Evolutionary conservation across 139 green algal genomes (phyloP).

Genomic region (Tetraselmis chui): DNA sequence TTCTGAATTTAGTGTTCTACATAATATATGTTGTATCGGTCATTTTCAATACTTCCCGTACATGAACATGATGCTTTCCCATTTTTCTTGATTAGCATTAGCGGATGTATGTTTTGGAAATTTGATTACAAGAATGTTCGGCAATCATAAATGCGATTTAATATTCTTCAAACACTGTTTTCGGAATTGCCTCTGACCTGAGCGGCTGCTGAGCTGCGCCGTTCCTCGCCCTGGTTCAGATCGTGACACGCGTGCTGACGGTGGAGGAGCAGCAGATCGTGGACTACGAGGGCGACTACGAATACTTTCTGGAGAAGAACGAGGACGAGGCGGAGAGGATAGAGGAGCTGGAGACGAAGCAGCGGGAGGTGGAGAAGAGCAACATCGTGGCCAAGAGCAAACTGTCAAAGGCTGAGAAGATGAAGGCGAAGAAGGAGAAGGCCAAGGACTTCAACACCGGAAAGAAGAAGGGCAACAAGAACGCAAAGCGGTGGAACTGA

Average conservation of each 20-base stretch:
- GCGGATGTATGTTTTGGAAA: too few relatives aligned
- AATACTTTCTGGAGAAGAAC: constrained; percentile 88
- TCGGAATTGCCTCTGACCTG: too few relatives aligned
- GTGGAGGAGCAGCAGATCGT: constrained; percentile 13
- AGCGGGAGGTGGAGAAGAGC: constrained; percentile 58
- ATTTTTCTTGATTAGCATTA: too few relatives aligned
- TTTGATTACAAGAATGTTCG: too few relatives aligned
- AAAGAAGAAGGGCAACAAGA: constrained; percentile 51
- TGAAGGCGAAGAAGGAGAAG: constrained; percentile 72
- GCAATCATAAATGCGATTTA: too few relatives aligned
- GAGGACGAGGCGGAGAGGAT: constrained; percentile 43
- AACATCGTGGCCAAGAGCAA: constrained; percentile 87
- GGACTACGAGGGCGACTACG: constrained; percentile 79
- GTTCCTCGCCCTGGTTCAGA: constrained; percentile 11
- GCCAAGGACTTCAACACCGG: constrained; percentile 56
- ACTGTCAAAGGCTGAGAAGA: constrained; percentile 84
- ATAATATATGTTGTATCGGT: too few relatives aligned
- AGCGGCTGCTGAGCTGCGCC: too few relatives aligned
- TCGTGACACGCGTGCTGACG: constrained; percentile 85
- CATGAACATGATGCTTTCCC: too few relatives aligned
- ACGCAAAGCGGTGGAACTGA: constrained; percentile 63
- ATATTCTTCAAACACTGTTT: too few relatives aligned
- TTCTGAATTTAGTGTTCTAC: too few relatives aligned
- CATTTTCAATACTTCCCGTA: too few relatives aligned
- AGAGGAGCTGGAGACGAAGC: constrained; percentile 56